These are phyloP conservation scores for Xylariaceae sp. DNA, from an alignment of 2,329 filamentous ascomycete genomes.

Conservation along the genomic window DNA sequence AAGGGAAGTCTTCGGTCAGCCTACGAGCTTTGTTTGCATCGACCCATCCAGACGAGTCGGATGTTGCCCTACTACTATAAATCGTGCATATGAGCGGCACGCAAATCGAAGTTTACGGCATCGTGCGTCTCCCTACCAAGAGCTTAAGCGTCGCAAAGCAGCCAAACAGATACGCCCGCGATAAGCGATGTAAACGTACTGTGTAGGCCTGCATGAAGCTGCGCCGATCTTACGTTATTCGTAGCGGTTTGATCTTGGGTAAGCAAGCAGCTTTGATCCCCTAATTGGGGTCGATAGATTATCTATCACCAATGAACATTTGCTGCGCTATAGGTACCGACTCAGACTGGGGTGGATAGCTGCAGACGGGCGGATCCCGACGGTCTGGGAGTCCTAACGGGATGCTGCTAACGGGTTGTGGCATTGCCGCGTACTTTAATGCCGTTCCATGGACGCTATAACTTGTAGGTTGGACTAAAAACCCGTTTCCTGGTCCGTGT, in stretches of 20 bases:
- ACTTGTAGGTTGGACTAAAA: no score
- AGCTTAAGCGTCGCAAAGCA: no score
- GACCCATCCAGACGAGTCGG: not conserved
- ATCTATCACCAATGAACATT: not conserved
- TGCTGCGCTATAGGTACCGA: conserved; percentile 3
- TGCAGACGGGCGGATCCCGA: conserved; percentile 23
- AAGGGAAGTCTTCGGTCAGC: no score
- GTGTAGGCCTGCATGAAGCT: not conserved
- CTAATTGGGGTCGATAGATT: not conserved
- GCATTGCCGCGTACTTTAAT: not conserved
- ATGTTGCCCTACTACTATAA: not conserved
- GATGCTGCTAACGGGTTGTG: not conserved
- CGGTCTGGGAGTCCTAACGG: conserved; percentile 11
- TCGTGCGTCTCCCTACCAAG: not conserved
- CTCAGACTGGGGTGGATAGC: conserved; percentile 12
- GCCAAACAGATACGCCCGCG: not conserved
- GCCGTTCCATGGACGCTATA: not conserved
- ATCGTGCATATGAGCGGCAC: not conserved
- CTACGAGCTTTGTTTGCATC: not conserved
- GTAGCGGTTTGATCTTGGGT: not conserved
- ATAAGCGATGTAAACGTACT: not conserved
- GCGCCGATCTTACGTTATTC: not conserved
- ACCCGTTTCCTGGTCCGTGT: not conserved
- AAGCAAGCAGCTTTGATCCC: no score
- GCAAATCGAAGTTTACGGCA: not conserved